phyloP scores from a whole-genome alignment of 441 rosid species.

The Erodium moschatum region DNA sequence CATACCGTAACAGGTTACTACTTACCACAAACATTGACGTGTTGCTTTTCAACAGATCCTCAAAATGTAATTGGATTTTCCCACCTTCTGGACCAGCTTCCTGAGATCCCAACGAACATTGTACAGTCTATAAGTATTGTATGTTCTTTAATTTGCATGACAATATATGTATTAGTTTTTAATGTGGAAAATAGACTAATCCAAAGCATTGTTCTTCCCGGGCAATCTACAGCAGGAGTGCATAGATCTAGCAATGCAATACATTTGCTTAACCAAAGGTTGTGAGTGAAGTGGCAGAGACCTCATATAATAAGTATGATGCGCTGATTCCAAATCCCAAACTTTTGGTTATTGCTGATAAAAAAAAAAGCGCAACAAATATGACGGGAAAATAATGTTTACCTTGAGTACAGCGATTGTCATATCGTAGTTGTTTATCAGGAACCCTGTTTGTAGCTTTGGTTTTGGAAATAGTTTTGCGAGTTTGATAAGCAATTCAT shows the following conservation, averaged over 20 bases:
- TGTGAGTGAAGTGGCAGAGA: too few relatives aligned
- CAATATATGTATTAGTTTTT: not conserved
- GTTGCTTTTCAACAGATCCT: conserved; percentile 84
- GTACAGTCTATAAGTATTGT: not conserved
- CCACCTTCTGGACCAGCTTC: conserved; percentile 97
- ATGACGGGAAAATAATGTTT: conserved; percentile 10
- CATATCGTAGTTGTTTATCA: conserved; percentile 95
- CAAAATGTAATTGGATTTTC: conserved; percentile 83
- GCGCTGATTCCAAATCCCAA: too few relatives aligned
- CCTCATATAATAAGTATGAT: too few relatives aligned
- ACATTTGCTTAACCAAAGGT: too few relatives aligned
- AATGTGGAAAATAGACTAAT: not conserved
- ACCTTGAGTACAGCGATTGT: conserved; percentile 83
- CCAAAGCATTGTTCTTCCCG: not conserved
- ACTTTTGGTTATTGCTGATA: too few relatives aligned
- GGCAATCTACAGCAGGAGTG: not conserved
- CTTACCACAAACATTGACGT: conserved; percentile 78
- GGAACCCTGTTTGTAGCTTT: conserved; percentile 77
- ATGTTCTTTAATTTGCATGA: not conserved
- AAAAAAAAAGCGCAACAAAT: too few relatives aligned
- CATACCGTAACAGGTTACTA: conserved; percentile 15
- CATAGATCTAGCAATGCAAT: too few relatives aligned
- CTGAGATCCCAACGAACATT: conserved; percentile 34
- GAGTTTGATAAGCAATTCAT: conserved; percentile 78
- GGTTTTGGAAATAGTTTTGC: conserved; percentile 65